These are phyloP conservation scores for Lactarius hengduanensis DNA, from an alignment of 768 basidiomycete species.

Conservation along the genomic window DNA sequence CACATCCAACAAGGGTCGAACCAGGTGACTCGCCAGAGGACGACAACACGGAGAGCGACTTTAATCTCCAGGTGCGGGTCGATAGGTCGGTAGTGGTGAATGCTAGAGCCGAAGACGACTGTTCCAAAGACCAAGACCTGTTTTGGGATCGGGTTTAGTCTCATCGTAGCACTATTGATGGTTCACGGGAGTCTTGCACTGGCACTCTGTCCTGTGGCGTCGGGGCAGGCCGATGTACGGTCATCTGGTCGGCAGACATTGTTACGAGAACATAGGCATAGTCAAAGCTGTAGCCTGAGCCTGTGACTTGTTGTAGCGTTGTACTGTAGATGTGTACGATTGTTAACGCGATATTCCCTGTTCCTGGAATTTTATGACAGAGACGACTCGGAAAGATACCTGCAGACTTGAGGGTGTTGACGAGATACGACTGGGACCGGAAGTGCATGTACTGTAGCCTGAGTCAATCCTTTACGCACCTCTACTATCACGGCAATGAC, in stretches of 20 bases:
- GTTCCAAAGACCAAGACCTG: neutral
- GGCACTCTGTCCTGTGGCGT: neutral
- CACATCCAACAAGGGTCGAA: neutral
- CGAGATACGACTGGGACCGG: neutral
- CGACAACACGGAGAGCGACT: slow-evolving; percentile 11
- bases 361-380: neutral
- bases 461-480: neutral
- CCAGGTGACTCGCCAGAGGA: neutral
- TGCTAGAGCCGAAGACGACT: neutral
- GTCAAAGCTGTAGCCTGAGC: neutral
- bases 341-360: too few species aligned
- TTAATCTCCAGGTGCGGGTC: slow-evolving; percentile 27
- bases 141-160: slow-evolving; percentile 10
- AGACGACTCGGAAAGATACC: neutral
- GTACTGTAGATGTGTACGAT: neutral
- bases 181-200: neutral
- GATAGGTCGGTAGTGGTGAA: slow-evolving; percentile 17
- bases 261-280: neutral
- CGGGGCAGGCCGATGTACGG: neutral
- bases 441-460: too few species aligned
- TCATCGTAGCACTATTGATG: neutral
- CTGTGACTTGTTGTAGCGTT: neutral
- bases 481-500: too few species aligned
- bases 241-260: neutral
- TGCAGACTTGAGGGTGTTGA: neutral